phyloP scores from a whole-genome alignment of 805 yeast species.

The Candida qinlingensis region DNA sequence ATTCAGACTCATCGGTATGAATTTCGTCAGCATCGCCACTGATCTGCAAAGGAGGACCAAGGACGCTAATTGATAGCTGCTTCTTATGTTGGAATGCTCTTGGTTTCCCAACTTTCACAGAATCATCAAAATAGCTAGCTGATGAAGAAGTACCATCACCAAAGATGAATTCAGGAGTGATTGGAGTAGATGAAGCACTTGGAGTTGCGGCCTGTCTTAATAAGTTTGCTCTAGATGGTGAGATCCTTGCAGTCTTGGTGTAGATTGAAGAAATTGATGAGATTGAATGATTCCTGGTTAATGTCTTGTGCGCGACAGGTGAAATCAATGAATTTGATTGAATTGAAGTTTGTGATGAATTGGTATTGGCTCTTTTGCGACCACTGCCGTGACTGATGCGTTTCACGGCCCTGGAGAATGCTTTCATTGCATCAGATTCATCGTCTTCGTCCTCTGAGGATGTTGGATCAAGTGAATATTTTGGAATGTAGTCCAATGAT shows the following conservation, averaged over 20 bases:
- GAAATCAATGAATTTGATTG: constrained; percentile 2
- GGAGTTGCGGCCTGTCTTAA: constrained; percentile 20
- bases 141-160: constrained; percentile 14
- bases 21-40: constrained; percentile 6
- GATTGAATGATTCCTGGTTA: constrained; percentile 21
- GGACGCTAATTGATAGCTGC: constrained; percentile 12
- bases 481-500: constrained; percentile 4
- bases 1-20: constrained; percentile 8
- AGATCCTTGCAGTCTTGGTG: constrained; percentile 12
- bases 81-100: constrained; percentile 7
- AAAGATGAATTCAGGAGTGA: constrained; percentile 15
- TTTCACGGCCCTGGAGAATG: constrained; percentile 21
- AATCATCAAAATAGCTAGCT: constrained; percentile 8
- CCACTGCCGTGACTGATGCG: constrained; percentile 7
- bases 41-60: constrained; percentile 21
- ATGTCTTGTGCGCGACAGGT: constrained; percentile 1
- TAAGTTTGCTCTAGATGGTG: constrained; percentile 19
- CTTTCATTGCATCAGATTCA: constrained; percentile 18
- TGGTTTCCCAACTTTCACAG: constrained; percentile 12
- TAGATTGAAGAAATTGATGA: constrained; percentile 19
- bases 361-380: constrained; percentile 25
- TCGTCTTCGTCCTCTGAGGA: constrained; percentile 15
- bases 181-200: constrained; percentile 10
- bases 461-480: constrained; percentile 8
- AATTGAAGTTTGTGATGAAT: constrained; percentile 15